Evolutionary conservation across 345 rosid genomes (phyloP).

Genomic region (Streptanthus diversifolius): DNA sequence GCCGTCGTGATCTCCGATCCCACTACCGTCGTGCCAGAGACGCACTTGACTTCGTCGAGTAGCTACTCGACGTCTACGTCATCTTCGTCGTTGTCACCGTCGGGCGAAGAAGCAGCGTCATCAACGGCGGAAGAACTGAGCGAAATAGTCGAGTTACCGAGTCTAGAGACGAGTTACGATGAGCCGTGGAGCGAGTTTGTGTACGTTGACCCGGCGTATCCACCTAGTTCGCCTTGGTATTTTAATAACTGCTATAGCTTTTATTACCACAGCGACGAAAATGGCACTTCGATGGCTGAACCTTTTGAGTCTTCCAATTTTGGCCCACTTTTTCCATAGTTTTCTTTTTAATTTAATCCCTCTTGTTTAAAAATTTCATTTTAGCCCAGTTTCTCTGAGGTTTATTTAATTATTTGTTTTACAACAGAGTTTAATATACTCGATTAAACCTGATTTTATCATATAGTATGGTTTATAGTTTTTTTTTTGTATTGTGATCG

Average conservation of each 20-base stretch:
- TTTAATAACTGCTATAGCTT: constrained; percentile 29
- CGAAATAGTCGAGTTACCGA: constrained; percentile 85
- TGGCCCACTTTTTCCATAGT: constrained; percentile 25
- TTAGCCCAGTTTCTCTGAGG: neutral
- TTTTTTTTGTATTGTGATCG: neutral
- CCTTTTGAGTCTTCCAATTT: constrained; percentile 37
- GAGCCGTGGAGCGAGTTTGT: constrained; percentile 56
- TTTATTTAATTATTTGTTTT: constrained; percentile 6
- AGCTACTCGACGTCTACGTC: constrained; percentile 25
- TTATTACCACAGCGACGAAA: constrained; percentile 39
- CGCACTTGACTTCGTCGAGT: neutral
- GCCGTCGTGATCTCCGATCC: neutral
- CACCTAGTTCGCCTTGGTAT: constrained; percentile 41
- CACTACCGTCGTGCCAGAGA: neutral
- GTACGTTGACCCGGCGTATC: constrained; percentile 50
- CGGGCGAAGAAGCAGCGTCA: constrained; percentile 34
- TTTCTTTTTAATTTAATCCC: neutral
- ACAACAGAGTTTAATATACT: constrained; percentile 9
- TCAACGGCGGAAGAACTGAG: constrained; percentile 66
- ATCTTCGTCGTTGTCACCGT: constrained; percentile 19
- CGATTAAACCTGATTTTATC: constrained; percentile 12
- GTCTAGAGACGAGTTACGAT: constrained; percentile 49
- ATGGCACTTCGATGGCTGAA: constrained; percentile 28
- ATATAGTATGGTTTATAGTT: neutral
- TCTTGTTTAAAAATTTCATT: neutral